These are phyloP conservation scores for Candida suzukii DNA, from an alignment of 805 yeast species.

Conservation along the genomic window DNA sequence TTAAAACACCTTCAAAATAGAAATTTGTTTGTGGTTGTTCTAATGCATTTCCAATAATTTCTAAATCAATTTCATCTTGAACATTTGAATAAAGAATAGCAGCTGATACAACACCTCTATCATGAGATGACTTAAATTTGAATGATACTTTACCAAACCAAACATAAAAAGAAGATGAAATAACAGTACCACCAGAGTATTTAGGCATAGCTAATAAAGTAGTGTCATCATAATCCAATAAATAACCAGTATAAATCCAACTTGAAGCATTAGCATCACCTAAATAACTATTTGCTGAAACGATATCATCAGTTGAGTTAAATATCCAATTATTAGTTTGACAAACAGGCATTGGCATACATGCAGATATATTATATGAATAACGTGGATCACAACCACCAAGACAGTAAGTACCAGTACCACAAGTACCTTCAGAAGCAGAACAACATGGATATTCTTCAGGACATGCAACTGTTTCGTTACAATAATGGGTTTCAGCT, in stretches of 20 bases:
- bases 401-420: conserved; percentile 48
- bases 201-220: conserved; percentile 74
- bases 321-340: conserved; percentile 37
- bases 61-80: conserved; percentile 87
- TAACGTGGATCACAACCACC: conserved; percentile 82
- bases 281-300: conserved; percentile 28
- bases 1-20: conserved; percentile 67
- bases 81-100: conserved; percentile 76
- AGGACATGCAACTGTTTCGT: conserved; percentile 57
- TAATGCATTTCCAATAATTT: conserved; percentile 73
- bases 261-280: conserved; percentile 65
- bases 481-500: conserved; percentile 34
- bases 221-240: conserved; percentile 47
- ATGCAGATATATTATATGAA: conserved; percentile 59
- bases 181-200: conserved; percentile 65
- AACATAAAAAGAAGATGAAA: conserved; percentile 69
- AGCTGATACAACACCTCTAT: conserved; percentile 77
- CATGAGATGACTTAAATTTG: conserved; percentile 64
- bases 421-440: conserved; percentile 52
- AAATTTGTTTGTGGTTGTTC: conserved; percentile 67
- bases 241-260: conserved; percentile 66
- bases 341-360: conserved; percentile 85
- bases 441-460: conserved; percentile 80
- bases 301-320: conserved; percentile 22
- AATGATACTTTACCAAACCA: conserved; percentile 85